These are phyloP conservation scores for Kodamaea kakaduensis DNA, from an alignment of 805 yeast species.

Conservation along the genomic window DNA sequence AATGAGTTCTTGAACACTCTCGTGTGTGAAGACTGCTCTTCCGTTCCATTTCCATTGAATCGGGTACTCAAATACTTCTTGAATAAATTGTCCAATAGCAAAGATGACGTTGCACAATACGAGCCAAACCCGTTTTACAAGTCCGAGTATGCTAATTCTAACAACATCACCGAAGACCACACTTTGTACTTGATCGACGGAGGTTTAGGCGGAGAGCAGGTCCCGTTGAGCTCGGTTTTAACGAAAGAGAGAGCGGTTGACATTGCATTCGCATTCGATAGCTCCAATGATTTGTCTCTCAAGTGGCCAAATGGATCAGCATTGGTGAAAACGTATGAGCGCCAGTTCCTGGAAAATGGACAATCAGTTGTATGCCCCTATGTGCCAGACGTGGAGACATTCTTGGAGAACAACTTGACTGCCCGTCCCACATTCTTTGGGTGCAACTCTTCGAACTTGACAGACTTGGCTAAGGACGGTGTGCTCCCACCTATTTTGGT, in stretches of 20 bases:
- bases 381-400: constrained; percentile 67
- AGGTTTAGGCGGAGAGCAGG: constrained; percentile 35
- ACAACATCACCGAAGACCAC: constrained; percentile 21
- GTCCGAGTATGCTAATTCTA: constrained; percentile 27
- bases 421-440: constrained; percentile 79
- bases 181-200: constrained; percentile 37
- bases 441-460: constrained; percentile 63
- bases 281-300: constrained; percentile 22
- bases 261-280: constrained; percentile 36
- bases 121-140: constrained; percentile 36
- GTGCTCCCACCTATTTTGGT: constrained; percentile 67
- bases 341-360: constrained; percentile 41
- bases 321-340: constrained; percentile 28
- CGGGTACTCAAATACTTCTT: constrained; percentile 23
- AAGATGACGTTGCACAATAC: constrained; percentile 32
- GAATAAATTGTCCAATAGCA: constrained; percentile 19
- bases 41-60: constrained; percentile 23
- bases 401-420: constrained; percentile 57
- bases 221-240: constrained; percentile 32
- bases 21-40: constrained; percentile 29
- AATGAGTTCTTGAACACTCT: constrained; percentile 33
- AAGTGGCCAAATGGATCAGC: constrained; percentile 36
- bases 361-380: constrained; percentile 69
- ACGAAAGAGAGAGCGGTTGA: constrained; percentile 34
- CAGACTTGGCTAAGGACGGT: constrained; percentile 41